Conservation (phyloP, 345 rosid genomes). For the Bruguiera gymnorhiza region DNA sequence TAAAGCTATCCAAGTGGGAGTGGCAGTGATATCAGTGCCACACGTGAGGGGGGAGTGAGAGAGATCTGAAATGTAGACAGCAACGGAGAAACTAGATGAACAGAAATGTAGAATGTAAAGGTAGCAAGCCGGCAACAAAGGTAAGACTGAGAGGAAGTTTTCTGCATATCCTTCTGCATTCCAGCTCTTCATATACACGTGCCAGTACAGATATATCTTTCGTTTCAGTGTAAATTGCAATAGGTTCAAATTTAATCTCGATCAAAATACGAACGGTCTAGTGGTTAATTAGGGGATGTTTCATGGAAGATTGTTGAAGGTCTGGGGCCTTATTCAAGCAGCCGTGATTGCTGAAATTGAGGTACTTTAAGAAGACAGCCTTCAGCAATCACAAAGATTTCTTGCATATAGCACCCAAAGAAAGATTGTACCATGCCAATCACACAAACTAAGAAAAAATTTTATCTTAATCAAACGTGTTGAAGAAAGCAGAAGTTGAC, state of each 20-base stretch:
- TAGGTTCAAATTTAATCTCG: no score
- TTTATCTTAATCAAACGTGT: no score
- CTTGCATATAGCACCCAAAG: not conserved
- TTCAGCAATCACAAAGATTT: not conserved
- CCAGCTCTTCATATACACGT: not conserved
- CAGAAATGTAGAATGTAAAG: not conserved
- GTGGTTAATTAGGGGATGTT: not conserved
- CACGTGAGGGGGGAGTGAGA: no score
- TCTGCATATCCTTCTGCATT: not conserved
- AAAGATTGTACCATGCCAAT: no score
- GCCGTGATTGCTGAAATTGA: not conserved
- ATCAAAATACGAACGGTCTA: not conserved
- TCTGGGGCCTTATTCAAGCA: not conserved
- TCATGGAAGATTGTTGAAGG: not conserved
- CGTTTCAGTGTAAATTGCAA: no score
- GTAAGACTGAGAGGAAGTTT: not conserved
- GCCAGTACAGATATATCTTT: no score
- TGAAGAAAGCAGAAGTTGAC: no score
- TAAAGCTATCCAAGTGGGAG: no score
- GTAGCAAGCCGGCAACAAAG: not conserved
- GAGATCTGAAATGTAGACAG: not conserved
- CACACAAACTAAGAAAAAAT: no score
- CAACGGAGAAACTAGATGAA: not conserved
- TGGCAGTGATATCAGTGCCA: no score
- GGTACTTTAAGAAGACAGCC: not conserved